Evolutionary conservation across 495 filamentous ascomycete species (phyloP).

Genomic region (Aspergillus heteromorphus): DNA sequence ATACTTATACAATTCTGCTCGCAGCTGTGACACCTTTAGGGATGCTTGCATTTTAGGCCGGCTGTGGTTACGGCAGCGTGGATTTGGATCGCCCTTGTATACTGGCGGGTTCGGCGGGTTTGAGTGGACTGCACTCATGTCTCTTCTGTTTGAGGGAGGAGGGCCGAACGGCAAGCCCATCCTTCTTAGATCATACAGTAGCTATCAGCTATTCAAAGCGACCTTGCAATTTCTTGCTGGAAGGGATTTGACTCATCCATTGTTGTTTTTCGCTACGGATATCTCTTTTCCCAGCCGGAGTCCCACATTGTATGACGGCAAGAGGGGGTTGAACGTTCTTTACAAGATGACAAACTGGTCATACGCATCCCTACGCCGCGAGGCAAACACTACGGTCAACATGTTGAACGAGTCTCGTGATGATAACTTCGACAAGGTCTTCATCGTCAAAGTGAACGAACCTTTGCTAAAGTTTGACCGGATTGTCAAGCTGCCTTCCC

Average conservation of each 20-base stretch:
- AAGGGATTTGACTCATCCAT: constrained; percentile 62
- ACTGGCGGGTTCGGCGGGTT: constrained; percentile 91
- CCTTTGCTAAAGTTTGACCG: constrained; percentile 69
- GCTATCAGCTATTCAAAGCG: constrained; percentile 92
- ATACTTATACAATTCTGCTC: constrained; percentile 57
- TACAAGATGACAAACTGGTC: constrained; percentile 92
- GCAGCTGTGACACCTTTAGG: constrained; percentile 63
- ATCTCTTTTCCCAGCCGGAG: constrained; percentile 25
- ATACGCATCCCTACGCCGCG: constrained; percentile 62
- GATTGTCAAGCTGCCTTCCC: constrained; percentile 29
- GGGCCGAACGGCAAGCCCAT: constrained; percentile 62
- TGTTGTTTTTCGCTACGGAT: constrained; percentile 44
- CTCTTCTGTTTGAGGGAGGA: constrained; percentile 74
- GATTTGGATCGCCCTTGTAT: constrained; percentile 59
- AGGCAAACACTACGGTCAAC: constrained; percentile 64
- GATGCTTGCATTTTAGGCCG: constrained; percentile 82
- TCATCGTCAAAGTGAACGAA: constrained; percentile 67
- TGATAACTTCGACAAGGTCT: constrained; percentile 77
- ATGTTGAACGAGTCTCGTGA: constrained; percentile 66
- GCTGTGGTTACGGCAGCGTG: constrained; percentile 84
- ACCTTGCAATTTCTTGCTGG: constrained; percentile 75
- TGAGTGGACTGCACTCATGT: constrained; percentile 75
- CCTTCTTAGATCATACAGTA: constrained; percentile 74
- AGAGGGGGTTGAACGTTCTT: constrained; percentile 69
- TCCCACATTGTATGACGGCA: constrained; percentile 58